Base-by-base conservation (phyloP, 1,284 basidiomycete genomes). In the Pholiota adiposa region DNA sequence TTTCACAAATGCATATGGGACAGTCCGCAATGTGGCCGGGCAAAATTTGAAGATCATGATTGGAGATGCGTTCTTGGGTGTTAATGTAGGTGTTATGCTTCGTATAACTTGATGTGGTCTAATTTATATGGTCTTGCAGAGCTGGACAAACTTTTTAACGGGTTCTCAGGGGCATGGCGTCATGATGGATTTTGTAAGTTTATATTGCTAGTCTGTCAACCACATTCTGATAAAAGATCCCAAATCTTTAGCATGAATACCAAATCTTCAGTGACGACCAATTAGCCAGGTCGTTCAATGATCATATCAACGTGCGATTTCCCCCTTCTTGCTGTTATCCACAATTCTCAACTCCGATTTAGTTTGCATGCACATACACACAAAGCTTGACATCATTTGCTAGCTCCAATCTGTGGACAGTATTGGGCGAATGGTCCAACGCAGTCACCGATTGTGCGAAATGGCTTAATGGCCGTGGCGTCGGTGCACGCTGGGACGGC, bases 361-460 rank as follows among this genome's bases (percentile, higher is more conserved):
- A 84, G 80, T 81, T 77, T 51, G 77, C 81, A 0, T 84, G 83
- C 65, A 72, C 73, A 31, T 74, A 78, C 60, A 75, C 73, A 16
- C 66, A 75, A 54, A 72, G 66, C 40, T 69, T 83, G 49, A 64
- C 69, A 2, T 59, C 69, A 0, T 88, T 77, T 66, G 77, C 82
- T 6, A 66, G 76, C 12, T 74, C 74, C 16, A 87, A 86, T 66
- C 73, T 89, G 18, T 87, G 83, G 82, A 86, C 86, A 2, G 74
- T 88, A 29, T 79, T 88, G 33, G 90, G 90, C 25, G 90, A 93
- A 79, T 93, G 91, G 91, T 89, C 88, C 4, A 86, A 83, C 53
- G 90, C 92, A 0, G 75, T 84, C 14, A 95, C 92, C 0, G 93
- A 95, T 73, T 95, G 93, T 68, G 89, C 93, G 0, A 75, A 77